Base-by-base conservation (phyloP, 2,329 filamentous ascomycete genomes). In the Pseudogymnoascus sp. region DNA sequence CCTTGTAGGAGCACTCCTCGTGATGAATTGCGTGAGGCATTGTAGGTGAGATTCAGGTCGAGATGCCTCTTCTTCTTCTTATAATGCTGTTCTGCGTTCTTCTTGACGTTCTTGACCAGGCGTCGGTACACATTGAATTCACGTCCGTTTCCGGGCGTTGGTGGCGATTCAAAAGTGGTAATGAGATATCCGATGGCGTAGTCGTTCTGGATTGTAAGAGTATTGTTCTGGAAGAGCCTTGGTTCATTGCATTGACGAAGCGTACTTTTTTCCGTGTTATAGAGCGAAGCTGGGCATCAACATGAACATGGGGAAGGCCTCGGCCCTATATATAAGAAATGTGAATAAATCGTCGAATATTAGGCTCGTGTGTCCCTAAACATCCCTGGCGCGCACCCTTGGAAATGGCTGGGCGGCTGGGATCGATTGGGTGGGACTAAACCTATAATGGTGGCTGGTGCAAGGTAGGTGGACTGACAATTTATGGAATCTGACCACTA, bases 111-210 rank as follows among this genome's bases (percentile, higher is more conserved):
- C 45, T 52, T 31, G 25, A 31, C 42, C 8, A n/a, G 10, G 27
- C 45, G 45, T 52, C 45, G 45, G 45, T 52, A 52, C 45, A 52
- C 45, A 52, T 52, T 52, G 45, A 52, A 52, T 52, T 48, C 42
- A n/a, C 25, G 45, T 15, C 45, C 7, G 45, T 52, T n/a, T 52
- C 45, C 4, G 7, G 13, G 45, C 27, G 45, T n/a, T 52, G 45
- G 45, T 31, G 45, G 45, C 45, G 45, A 52, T 10, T 31, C 6
- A 31, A 52, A 31, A 15, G 45, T 6, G 15, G 37, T 6, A n/a
- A 52, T n/a, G 13, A 29, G 29, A 52, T 52, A 5, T 52, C 45
- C 9, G 13, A 52, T 31, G 45, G 45, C 45, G 31, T 27, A 1
- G 27, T 52, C 13, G 45, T 52, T 52, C 45, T 52, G 8, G 15